These are phyloP conservation scores for Podaxis sp. DNA, from an alignment of 768 basidiomycete genomes.

Conservation along the genomic window DNA sequence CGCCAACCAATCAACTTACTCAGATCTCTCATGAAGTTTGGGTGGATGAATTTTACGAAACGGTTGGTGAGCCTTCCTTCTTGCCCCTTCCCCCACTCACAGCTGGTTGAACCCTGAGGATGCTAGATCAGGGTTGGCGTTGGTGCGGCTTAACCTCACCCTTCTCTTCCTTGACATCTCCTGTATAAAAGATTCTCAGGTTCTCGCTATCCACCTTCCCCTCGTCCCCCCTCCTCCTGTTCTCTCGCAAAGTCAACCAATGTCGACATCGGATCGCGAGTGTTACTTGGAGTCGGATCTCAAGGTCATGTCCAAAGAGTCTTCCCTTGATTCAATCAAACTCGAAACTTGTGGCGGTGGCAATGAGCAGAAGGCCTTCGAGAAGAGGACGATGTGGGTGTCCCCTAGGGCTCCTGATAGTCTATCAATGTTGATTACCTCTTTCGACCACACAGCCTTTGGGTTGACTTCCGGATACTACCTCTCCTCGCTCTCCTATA, in stretches of 20 bases:
- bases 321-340: slow-evolving; percentile 16
- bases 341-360: background rate
- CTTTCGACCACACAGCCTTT: slow-evolving; percentile 28
- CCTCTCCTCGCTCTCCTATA: slow-evolving; percentile 42
- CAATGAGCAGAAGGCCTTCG: slow-evolving; percentile 23
- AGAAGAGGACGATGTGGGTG: slow-evolving; percentile 37
- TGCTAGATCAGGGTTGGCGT: slow-evolving; percentile 1
- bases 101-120: background rate
- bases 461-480: slow-evolving; percentile 41
- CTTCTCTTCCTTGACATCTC: background rate
- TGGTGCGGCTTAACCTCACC: slow-evolving; percentile 1
- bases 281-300: slow-evolving; percentile 5
- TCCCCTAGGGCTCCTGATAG: background rate
- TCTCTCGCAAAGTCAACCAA: background rate
- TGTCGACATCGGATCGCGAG: slow-evolving; percentile 8
- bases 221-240: background rate
- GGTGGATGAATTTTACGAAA: background rate
- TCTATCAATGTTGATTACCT: background rate
- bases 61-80: background rate
- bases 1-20: background rate
- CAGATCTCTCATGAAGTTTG: background rate
- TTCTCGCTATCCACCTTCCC: slow-evolving; percentile 5
- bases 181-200: slow-evolving; percentile 4
- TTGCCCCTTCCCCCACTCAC: background rate
- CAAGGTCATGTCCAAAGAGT: background rate